phyloP scores from a whole-genome alignment of 2,329 filamentous ascomycete genomes.

The Diaporthe batatas region DNA sequence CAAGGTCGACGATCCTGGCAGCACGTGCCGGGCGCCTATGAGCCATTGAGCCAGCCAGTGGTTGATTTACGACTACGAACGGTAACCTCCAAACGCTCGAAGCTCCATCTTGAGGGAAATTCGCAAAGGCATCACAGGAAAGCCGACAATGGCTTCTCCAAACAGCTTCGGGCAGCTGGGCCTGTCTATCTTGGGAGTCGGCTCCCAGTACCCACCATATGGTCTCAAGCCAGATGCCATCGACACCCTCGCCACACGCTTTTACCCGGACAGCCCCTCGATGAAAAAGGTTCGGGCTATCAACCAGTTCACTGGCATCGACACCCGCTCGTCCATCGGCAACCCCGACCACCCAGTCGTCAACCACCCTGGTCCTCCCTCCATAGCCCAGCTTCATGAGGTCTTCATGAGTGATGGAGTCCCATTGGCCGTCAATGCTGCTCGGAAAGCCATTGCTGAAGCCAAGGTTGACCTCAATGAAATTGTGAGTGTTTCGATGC shows the following conservation, averaged over 20 bases:
- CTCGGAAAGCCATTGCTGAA: slow-evolving; percentile 68
- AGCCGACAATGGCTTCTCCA: slow-evolving; percentile 55
- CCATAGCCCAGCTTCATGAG: slow-evolving; percentile 67
- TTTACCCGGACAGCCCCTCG: slow-evolving; percentile 61
- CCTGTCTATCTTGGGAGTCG: slow-evolving; percentile 72
- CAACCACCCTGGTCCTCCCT: slow-evolving; percentile 66
- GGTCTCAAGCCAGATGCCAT: slow-evolving; percentile 64
- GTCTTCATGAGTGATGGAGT: slow-evolving; percentile 70
- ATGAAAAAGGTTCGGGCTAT: slow-evolving; percentile 74
- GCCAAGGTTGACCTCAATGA: slow-evolving; percentile 63
- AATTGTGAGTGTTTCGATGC: slow-evolving; percentile 53
- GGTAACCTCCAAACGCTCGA: background rate
- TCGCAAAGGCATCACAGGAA: background rate
- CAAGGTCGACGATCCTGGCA: slow-evolving; percentile 3
- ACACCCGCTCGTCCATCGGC: slow-evolving; percentile 70
- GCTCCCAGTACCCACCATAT: slow-evolving; percentile 71
- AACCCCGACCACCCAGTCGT: slow-evolving; percentile 71
- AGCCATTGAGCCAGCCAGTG: slow-evolving; percentile 26
- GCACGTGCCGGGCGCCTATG: background rate
- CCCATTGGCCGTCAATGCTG: slow-evolving; percentile 67
- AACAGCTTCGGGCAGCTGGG: slow-evolving; percentile 64
- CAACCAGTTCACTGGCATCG: slow-evolving; percentile 75
- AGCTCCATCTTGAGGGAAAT: background rate
- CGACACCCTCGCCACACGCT: slow-evolving; percentile 68
- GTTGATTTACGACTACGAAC: background rate